Conservation (phyloP, 257 asterid genomes). For the Galeopsis tetrahit region DNA sequence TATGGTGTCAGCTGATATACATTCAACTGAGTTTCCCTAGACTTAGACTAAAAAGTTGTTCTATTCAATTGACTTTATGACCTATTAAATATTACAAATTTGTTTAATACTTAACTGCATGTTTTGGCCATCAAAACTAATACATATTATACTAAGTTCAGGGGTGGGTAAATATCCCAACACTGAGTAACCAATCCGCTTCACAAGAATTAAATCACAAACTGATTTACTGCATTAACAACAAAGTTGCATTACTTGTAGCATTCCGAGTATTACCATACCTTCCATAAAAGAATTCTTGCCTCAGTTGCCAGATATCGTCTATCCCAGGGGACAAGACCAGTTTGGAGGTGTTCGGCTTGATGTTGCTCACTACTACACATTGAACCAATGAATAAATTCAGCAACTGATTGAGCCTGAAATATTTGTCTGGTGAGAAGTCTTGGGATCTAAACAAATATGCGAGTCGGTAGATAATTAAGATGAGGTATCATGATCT, state of each 20-base stretch:
- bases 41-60: too few species aligned
- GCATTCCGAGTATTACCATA: constrained; percentile 41
- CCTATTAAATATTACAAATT: too few species aligned
- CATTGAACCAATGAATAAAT: constrained; percentile 58
- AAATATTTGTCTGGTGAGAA: constrained; percentile 87
- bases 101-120: too few species aligned
- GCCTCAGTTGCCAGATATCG: constrained; percentile 90
- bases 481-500: constrained; percentile 89
- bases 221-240: constrained; percentile 22
- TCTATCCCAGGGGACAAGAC: constrained; percentile 77
- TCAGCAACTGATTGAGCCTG: constrained; percentile 75
- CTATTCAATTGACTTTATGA: too few species aligned
- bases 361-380: constrained; percentile 62
- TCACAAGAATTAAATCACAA: constrained; percentile 43
- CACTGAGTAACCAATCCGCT: constrained; percentile 98
- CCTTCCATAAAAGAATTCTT: constrained; percentile 93
- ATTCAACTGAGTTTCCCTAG: too few species aligned
- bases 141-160: too few species aligned
- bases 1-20: too few species aligned
- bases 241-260: not conserved
- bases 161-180: too few species aligned
- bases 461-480: constrained; percentile 83
- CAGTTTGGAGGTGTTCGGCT: constrained; percentile 54
- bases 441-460: constrained; percentile 90
- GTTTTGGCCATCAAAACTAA: too few species aligned